Evolutionary conservation across 176 grass and related monocot species (phyloP).

Genomic region (Phragmites australis): DNA sequence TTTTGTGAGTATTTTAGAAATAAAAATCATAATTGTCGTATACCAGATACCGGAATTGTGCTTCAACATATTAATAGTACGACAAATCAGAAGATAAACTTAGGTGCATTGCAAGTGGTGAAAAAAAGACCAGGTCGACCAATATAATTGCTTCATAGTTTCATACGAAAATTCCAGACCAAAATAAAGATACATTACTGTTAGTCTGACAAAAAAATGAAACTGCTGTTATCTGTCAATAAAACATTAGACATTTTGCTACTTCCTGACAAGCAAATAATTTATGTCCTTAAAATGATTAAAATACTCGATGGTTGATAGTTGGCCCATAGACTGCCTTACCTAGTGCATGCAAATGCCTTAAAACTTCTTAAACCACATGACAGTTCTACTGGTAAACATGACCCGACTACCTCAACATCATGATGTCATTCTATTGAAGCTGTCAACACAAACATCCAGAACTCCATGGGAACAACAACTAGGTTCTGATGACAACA

Average conservation of each 20-base stretch:
- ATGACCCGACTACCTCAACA: slow-evolving; percentile 10
- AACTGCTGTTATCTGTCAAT: background rate
- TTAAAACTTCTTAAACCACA: background rate
- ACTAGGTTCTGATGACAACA: slow-evolving; percentile 3
- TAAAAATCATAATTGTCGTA: background rate
- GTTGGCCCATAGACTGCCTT: background rate
- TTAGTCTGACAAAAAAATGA: background rate
- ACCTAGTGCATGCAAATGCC: background rate
- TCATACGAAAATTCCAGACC: background rate
- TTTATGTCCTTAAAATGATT: background rate
- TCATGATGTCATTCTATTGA: slow-evolving; percentile 9
- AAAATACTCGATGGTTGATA: background rate
- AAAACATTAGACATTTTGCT: background rate
- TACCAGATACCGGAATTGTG: background rate
- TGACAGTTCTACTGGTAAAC: background rate
- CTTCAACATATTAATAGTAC: background rate
- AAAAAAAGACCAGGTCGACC: background rate
- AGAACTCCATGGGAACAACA: background rate
- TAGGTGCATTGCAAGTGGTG: background rate
- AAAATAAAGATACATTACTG: background rate
- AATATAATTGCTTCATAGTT: background rate
- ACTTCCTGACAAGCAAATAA: background rate
- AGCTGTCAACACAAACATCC: background rate
- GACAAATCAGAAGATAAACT: background rate
- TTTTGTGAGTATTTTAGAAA: background rate